Evolutionary conservation across 768 basidiomycete species (phyloP), one percentile per base, ranked within the genome.

Genomic region (Dioszegia hungarica): DNA sequence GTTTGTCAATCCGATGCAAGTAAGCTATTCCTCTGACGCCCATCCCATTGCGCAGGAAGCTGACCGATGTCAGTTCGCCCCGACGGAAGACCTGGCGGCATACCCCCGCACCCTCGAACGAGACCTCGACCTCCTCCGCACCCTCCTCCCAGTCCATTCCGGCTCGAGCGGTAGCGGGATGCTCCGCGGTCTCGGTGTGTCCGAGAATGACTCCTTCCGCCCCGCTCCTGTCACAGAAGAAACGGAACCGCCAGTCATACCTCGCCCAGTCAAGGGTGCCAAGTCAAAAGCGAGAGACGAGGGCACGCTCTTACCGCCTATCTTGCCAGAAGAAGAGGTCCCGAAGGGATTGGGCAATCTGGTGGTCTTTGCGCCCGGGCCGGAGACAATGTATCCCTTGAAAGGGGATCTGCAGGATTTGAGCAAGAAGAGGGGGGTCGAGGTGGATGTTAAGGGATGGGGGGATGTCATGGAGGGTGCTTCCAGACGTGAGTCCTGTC

Each of bases 1-100:
- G 65, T 99, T 97, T 75, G 93, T 99, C 57, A 98, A 99, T 73
- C 95, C 95, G 0, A 88, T 93, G 2, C 93, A 98, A 75, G 70
- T 68, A 40, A 56, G 64, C 34, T 20, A 17, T 2, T 15, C 27
- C 5, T 33, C 28, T n/a, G n/a, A n/a, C n/a, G n/a, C n/a, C n/a
- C n/a, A n/a, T n/a, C n/a, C n/a, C n/a, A n/a, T n/a, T n/a, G n/a
- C n/a, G n/a, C n/a, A n/a, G n/a, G n/a, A n/a, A n/a, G n/a, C n/a
- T n/a, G n/a, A n/a, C n/a, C n/a, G n/a, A n/a, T n/a, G n/a, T n/a
- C 68, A 77, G 72, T 99, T 99, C 66, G 90, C 94, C 1, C 93
- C 90, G 0, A 85, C 90, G 62, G 95, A 99, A 77, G 95, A 98
- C 73, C 83, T 98, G 2, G 81, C 82, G 25, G 84, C 86, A 5